phyloP scores from a whole-genome alignment of 208 protist genomes.

The Trypanosomatidae sp. region DNA sequence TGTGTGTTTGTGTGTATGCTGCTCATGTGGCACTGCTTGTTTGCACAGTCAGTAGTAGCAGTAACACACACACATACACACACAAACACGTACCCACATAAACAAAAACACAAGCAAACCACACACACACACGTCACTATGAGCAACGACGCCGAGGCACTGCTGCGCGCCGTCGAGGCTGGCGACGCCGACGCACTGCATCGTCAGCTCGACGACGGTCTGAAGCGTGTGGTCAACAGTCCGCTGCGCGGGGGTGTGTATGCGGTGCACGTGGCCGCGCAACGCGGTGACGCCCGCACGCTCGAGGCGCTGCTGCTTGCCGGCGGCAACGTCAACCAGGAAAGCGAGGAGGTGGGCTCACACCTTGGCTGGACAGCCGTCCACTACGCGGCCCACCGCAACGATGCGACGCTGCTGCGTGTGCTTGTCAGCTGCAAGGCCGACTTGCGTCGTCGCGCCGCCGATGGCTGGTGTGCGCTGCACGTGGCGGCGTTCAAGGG shows the following conservation, averaged over 20 bases:
- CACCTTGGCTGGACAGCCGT: conserved; percentile 36
- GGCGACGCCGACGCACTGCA: no score
- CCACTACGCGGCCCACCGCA: conserved; percentile 26
- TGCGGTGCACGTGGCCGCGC: conserved; percentile 28
- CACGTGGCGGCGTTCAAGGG: conserved; percentile 47
- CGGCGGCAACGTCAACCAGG: conserved; percentile 20
- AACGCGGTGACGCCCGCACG: conserved; percentile 3
- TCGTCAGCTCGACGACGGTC: no score
- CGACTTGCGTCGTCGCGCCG: conserved; percentile 14
- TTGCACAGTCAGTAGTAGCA: no score
- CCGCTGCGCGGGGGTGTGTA: conserved; percentile 22
- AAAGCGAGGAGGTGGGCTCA: conserved; percentile 16
- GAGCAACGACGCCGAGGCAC: no score
- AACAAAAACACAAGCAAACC: no score
- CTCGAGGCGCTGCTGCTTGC: conserved; percentile 20
- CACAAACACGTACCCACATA: no score
- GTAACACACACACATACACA: no score
- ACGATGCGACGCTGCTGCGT: conserved; percentile 14
- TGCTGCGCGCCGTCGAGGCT: no score
- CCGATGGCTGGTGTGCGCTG: conserved; percentile 39
- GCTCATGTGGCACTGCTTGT: no score
- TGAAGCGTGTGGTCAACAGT: conserved; percentile 8
- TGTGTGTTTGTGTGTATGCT: no score
- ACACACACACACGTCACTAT: no score
- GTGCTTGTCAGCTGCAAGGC: conserved; percentile 17